Evolutionary conservation across 2,329 filamentous ascomycete species (phyloP).

Genomic region (Verticillium albo-atrum): DNA sequence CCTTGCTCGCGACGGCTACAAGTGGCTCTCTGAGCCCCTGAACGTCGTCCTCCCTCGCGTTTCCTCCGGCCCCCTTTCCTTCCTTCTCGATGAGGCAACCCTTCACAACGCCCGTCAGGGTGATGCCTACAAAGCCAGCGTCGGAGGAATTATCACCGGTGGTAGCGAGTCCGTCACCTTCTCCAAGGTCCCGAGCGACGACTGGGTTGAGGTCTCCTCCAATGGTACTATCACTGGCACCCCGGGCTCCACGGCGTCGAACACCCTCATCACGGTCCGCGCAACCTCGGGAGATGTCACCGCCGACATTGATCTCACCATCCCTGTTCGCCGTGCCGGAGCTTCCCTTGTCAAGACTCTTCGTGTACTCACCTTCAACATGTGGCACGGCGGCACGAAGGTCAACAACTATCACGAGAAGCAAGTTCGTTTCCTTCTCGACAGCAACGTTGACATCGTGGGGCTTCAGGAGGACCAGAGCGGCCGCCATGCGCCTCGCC

Average conservation of each 20-base stretch:
- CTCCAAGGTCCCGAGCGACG: constrained; percentile 14
- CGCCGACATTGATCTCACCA: constrained; percentile 20
- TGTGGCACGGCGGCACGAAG: constrained; percentile 32
- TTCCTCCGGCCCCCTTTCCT: constrained; percentile 11
- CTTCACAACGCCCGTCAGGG: constrained; percentile 30
- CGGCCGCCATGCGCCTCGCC: constrained; percentile 21
- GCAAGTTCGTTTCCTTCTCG: constrained; percentile 29
- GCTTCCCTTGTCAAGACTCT: constrained; percentile 26
- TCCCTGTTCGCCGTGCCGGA: constrained; percentile 23
- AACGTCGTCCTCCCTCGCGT: constrained; percentile 17
- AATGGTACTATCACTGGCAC: constrained; percentile 31
- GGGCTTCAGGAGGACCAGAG: constrained; percentile 30
- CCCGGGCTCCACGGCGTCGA: constrained; percentile 15
- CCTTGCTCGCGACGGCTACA: constrained; percentile 28
- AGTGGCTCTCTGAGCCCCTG: constrained; percentile 28
- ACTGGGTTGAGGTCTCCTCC: constrained; percentile 26
- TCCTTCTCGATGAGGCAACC: constrained; percentile 22
- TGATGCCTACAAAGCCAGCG: constrained; percentile 23
- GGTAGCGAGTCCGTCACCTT: constrained; percentile 20
- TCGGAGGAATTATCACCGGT: constrained; percentile 27
- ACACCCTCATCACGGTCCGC: constrained; percentile 19
- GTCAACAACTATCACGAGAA: constrained; percentile 32
- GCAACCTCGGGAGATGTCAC: constrained; percentile 21
- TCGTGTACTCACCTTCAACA: constrained; percentile 31
- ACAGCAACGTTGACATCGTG: constrained; percentile 27